Percentiles rank a stretch among this genome's conserved stretches.
These are phyloP conservation scores for Starmerella khaoyaiensis DNA, from an alignment of 805 yeast genomes.

Conservation along the genomic window DNA sequence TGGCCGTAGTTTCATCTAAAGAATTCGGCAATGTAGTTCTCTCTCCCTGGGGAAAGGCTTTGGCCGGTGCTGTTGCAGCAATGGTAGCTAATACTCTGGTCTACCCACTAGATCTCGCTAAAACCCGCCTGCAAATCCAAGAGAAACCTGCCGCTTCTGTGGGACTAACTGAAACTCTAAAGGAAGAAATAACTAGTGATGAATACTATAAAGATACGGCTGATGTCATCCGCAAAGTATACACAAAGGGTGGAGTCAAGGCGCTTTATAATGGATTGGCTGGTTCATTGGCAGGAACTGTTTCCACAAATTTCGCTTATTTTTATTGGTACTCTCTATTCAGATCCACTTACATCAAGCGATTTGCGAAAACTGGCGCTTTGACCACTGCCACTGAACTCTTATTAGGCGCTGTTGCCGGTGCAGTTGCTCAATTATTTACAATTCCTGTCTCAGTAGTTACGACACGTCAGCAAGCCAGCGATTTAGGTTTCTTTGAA, in stretches of 20 bases:
- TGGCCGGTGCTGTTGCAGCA: slow-evolving; percentile 73
- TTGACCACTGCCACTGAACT: slow-evolving; percentile 55
- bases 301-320: slow-evolving; percentile 68
- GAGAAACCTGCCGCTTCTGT: slow-evolving; percentile 9
- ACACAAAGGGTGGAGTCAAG: slow-evolving; percentile 41
- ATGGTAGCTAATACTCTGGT: slow-evolving; percentile 65
- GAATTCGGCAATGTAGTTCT: slow-evolving; percentile 17
- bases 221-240: slow-evolving; percentile 51
- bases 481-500: slow-evolving; percentile 28
- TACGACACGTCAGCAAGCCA: slow-evolving; percentile 44
- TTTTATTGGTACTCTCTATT: slow-evolving; percentile 79
- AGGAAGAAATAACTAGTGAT: background rate
- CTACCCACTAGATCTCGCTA: slow-evolving; percentile 68
- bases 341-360: slow-evolving; percentile 41
- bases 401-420: slow-evolving; percentile 64
- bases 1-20: slow-evolving; percentile 13
- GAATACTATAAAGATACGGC: slow-evolving; percentile 39
- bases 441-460: slow-evolving; percentile 72
- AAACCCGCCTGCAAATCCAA: slow-evolving; percentile 67
- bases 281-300: slow-evolving; percentile 55
- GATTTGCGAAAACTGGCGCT: slow-evolving; percentile 23
- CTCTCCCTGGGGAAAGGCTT: slow-evolving; percentile 64
- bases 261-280: slow-evolving; percentile 66
- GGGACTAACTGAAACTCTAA: slow-evolving; percentile 11
- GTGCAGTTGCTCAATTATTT: slow-evolving; percentile 65